These are phyloP conservation scores for Bisporella sp. DNA, from an alignment of 2,329 filamentous ascomycete species.

Conservation along the genomic window DNA sequence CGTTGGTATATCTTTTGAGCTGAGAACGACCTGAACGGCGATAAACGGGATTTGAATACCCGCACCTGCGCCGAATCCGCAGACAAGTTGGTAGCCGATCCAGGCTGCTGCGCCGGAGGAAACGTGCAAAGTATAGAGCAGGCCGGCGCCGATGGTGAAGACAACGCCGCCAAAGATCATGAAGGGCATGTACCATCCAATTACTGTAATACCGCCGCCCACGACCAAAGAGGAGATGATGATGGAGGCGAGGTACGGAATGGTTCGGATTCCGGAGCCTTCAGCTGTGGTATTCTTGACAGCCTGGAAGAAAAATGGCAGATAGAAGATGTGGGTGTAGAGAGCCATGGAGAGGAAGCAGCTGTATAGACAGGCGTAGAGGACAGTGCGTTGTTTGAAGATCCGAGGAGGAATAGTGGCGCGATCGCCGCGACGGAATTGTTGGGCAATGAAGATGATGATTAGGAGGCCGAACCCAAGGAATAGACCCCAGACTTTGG, in stretches of 20 bases:
- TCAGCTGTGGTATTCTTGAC: conserved; percentile 21
- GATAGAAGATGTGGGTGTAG: conserved; percentile 45
- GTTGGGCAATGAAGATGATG: conserved; percentile 30
- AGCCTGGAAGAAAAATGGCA: conserved; percentile 2
- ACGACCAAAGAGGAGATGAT: conserved; percentile 34
- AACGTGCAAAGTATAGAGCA: conserved; percentile 34
- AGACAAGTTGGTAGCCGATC: conserved; percentile 47
- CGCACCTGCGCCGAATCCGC: conserved; percentile 39
- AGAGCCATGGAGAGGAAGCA: conserved; percentile 29
- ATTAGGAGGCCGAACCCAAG: conserved; percentile 31
- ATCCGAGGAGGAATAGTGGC: conserved; percentile 45
- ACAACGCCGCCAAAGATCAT: conserved; percentile 39
- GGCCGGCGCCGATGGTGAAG: conserved; percentile 36
- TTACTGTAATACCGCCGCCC: conserved; percentile 32
- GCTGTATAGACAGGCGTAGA: conserved; percentile 27
- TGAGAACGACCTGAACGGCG: conserved; percentile 42
- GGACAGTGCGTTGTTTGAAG: conserved; percentile 32
- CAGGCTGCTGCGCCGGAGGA: conserved; percentile 38
- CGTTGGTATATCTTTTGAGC: conserved; percentile 44
- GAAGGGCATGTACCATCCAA: conserved; percentile 37
- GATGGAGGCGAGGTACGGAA: conserved; percentile 38
- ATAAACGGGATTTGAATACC: conserved; percentile 43
- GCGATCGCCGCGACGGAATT: conserved; percentile 37
- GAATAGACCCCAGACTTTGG: conserved; percentile 36
- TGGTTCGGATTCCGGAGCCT: conserved; percentile 33